Evolutionary conservation across 257 asterid genomes (phyloP).

Genomic region (Solanum virginianum): DNA sequence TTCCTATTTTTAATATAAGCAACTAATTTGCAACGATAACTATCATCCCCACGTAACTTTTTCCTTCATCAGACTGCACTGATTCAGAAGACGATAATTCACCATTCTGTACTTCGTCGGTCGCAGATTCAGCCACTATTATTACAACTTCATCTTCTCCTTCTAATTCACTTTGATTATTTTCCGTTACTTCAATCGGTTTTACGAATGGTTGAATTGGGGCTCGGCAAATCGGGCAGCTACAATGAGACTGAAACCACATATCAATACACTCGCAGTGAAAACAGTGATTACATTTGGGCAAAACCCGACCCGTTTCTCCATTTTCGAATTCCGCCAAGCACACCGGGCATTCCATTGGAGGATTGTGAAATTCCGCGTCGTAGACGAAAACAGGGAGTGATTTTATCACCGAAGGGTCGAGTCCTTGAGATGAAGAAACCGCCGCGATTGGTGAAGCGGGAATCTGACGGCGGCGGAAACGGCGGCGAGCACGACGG

Average conservation of each 20-base stretch:
- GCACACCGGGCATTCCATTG: conserved; percentile 27
- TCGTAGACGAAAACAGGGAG: background rate
- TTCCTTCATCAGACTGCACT: background rate
- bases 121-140: background rate
- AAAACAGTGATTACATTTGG: conserved; percentile 28
- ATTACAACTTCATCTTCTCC: background rate
- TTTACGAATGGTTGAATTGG: conserved; percentile 1
- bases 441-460: background rate
- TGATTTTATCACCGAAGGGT: background rate
- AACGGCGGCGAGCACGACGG: background rate
- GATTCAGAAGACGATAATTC: background rate
- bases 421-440: background rate
- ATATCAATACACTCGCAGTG: conserved; percentile 31
- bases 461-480: background rate
- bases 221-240: conserved; percentile 43
- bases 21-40: background rate
- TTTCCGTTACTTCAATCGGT: background rate
- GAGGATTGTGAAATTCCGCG: background rate
- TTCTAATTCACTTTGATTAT: background rate
- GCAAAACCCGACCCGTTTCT: conserved; percentile 27
- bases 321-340: conserved; percentile 25
- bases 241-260: conserved; percentile 36
- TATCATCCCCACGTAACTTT: background rate
- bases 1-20: background rate
- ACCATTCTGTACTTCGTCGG: background rate